phyloP scores from a whole-genome alignment of 116 monocot species.

The Phalaenopsis hybrid region DNA sequence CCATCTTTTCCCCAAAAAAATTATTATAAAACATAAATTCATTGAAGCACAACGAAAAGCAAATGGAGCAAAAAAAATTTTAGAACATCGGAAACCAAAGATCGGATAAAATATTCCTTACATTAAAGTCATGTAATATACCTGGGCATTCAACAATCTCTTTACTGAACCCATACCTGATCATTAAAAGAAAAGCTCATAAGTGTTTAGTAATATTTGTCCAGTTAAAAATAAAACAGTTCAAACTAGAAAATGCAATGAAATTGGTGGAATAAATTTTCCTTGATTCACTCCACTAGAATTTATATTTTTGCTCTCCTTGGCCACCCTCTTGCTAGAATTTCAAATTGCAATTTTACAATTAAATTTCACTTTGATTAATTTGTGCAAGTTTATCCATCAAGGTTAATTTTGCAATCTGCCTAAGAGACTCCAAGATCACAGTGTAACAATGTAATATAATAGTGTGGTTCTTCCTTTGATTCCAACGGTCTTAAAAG shows the following conservation, averaged over 20 bases:
- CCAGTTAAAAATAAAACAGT: conserved; percentile 1
- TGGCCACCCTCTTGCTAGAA: neutral
- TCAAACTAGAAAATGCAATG: neutral
- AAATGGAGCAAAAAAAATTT: neutral
- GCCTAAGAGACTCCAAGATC: neutral
- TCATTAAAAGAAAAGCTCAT: conserved; percentile 5
- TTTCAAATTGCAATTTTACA: neutral
- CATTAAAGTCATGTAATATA: conserved; percentile 12
- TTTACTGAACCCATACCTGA: conserved; percentile 93
- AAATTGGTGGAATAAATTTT: neutral
- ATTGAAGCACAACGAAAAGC: neutral
- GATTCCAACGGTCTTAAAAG: neutral
- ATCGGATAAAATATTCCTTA: neutral
- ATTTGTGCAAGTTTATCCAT: neutral
- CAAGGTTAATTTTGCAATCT: too few species aligned
- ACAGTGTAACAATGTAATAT: neutral
- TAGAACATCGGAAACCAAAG: neutral
- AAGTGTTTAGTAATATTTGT: neutral
- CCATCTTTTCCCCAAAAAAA: neutral
- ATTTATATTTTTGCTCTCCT: neutral
- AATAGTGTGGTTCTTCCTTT: neutral
- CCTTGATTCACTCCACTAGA: neutral
- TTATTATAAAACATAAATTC: neutral
- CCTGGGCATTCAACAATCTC: conserved; percentile 94
- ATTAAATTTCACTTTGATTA: neutral